Conservation (phyloP, 371 early-diverging fungal genomes). For the Syncephalastrum contaminatum region DNA sequence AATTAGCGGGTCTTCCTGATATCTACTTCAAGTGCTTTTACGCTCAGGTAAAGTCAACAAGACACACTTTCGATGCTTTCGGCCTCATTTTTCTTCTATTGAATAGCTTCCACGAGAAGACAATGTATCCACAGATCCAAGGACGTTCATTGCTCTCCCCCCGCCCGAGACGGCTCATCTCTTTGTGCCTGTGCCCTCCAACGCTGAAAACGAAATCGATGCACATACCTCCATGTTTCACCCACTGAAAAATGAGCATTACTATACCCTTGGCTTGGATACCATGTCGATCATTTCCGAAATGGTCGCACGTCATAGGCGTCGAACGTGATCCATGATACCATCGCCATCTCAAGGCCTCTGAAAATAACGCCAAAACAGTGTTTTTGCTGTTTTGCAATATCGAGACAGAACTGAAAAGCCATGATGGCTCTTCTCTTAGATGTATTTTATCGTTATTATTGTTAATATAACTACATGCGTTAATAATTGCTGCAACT, state of each 20-base stretch:
- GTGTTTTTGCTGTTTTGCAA: too few species aligned
- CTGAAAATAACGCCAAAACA: too few species aligned
- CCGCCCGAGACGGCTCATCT: slow-evolving; percentile 33
- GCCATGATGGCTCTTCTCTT: too few species aligned
- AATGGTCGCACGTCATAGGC: slow-evolving; percentile 38
- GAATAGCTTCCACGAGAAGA: slow-evolving; percentile 20
- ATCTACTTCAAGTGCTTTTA: slow-evolving; percentile 58
- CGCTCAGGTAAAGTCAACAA: slow-evolving; percentile 29
- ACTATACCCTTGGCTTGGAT: slow-evolving; percentile 52
- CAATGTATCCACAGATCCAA: slow-evolving; percentile 19
- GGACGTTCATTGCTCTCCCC: slow-evolving; percentile 52
- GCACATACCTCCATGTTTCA: slow-evolving; percentile 63
- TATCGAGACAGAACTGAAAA: too few species aligned
- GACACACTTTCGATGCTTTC: not conserved
- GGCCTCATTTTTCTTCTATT: too few species aligned
- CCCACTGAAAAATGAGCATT: slow-evolving; percentile 45
- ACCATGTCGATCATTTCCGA: slow-evolving; percentile 38
- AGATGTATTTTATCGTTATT: too few species aligned
- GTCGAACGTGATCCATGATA: not conserved
- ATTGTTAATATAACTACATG: too few species aligned
- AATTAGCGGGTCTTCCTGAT: slow-evolving; percentile 33
- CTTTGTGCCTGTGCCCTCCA: slow-evolving; percentile 32
- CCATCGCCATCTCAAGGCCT: too few species aligned
- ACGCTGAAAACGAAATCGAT: slow-evolving; percentile 36
- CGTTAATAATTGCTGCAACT: too few species aligned